phyloP scores from a whole-genome alignment of 345 rosid genomes.

The Clarkia xantiana region DNA sequence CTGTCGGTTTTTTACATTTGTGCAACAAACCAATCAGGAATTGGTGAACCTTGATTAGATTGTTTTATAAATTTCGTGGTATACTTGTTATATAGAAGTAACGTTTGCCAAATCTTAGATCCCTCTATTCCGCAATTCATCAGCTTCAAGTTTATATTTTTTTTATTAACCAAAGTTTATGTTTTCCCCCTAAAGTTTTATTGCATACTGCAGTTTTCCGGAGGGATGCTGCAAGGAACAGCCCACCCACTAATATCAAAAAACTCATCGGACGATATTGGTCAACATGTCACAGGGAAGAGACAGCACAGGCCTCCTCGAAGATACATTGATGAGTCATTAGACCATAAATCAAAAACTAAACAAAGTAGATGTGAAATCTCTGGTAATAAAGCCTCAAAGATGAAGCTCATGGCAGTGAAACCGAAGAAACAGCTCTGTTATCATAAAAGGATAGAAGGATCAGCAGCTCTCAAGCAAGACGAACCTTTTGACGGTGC shows the following conservation, averaged over 20 bases:
- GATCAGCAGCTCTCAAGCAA: slow-evolving; percentile 3
- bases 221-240: slow-evolving; percentile 8
- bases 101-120: too few species aligned
- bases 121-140: too few species aligned
- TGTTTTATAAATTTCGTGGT: too few species aligned
- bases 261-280: slow-evolving; percentile 4
- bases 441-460: slow-evolving; percentile 4
- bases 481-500: slow-evolving; percentile 9
- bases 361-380: slow-evolving; percentile 6
- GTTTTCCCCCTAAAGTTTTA: neutral
- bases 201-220: slow-evolving; percentile 5
- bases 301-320: slow-evolving; percentile 15
- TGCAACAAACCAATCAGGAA: too few species aligned
- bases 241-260: too few species aligned
- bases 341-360: slow-evolving; percentile 5
- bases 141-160: too few species aligned
- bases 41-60: too few species aligned
- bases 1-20: too few species aligned
- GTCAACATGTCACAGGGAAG: slow-evolving; percentile 8
- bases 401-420: slow-evolving; percentile 1
- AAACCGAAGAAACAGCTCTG: neutral
- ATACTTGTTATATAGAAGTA: too few species aligned
- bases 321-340: slow-evolving; percentile 15
- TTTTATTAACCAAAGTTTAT: too few species aligned
- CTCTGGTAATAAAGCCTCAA: slow-evolving; percentile 3